Conservation (phyloP, 2,329 filamentous ascomycete species). For the Colletotrichum gigasporum region DNA sequence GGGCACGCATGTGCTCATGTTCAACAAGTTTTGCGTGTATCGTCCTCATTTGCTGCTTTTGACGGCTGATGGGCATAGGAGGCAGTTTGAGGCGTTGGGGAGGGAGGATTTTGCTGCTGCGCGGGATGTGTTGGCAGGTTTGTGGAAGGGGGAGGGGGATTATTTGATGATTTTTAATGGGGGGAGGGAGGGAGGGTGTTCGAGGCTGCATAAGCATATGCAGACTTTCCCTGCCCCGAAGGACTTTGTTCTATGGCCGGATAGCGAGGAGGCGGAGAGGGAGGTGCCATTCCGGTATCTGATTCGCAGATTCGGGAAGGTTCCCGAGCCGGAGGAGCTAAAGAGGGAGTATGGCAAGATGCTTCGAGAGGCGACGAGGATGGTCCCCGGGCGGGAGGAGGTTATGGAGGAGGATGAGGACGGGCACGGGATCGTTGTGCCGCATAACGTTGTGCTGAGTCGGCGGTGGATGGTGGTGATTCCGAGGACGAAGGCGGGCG, state of each 20-base stretch:
- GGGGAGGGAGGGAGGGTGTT: constrained; percentile 53
- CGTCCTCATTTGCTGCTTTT: constrained; percentile 57
- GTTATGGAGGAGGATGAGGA: background rate
- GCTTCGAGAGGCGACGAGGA: constrained; percentile 34
- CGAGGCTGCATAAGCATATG: constrained; percentile 59
- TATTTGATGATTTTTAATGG: constrained; percentile 58
- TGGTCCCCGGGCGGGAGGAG: constrained; percentile 8
- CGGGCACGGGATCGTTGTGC: constrained; percentile 33
- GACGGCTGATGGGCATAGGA: constrained; percentile 54
- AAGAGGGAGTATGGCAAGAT: constrained; percentile 38
- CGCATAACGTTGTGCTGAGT: constrained; percentile 58
- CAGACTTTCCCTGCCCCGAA: constrained; percentile 48
- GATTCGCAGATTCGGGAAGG: constrained; percentile 37
- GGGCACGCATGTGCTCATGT: constrained; percentile 52
- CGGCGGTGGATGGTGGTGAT: constrained; percentile 56
- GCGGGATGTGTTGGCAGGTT: background rate
- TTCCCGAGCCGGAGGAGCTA: constrained; percentile 20
- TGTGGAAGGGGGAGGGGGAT: constrained; percentile 26
- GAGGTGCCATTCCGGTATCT: constrained; percentile 48
- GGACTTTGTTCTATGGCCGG: constrained; percentile 40
- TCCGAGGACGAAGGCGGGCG: constrained; percentile 47
- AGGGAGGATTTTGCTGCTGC: constrained; percentile 50
- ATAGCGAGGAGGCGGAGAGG: constrained; percentile 19
- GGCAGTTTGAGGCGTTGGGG: constrained; percentile 54
- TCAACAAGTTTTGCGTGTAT: constrained; percentile 60